Conservation (phyloP, 169 alveolate genomes). For the Eimeria tenella region DNA sequence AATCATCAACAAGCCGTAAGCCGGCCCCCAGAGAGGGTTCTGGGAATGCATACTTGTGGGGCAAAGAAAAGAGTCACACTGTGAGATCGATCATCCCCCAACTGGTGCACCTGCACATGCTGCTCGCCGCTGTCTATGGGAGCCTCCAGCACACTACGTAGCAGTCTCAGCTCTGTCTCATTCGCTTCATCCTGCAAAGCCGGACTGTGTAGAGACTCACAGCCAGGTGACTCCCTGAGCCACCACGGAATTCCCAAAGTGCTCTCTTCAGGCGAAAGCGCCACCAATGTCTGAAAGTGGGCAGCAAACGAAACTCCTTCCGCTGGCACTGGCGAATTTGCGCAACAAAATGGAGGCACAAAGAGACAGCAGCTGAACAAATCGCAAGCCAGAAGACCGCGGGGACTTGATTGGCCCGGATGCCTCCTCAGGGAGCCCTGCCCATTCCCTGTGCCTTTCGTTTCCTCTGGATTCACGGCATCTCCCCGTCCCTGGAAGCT, state of each 20-base stretch:
- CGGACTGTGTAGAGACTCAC: neutral
- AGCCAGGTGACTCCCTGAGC: neutral
- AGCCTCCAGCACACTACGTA: slow-evolving; percentile 2
- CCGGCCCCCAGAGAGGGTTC: neutral
- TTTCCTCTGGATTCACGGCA: too few relatives aligned
- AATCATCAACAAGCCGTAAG: neutral
- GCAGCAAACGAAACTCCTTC: neutral
- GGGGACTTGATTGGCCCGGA: neutral
- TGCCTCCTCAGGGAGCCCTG: too few relatives aligned
- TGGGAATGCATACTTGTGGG: slow-evolving; percentile 20
- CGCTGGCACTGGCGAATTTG: too few relatives aligned
- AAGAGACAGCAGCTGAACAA: neutral
- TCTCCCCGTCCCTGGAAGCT: too few relatives aligned
- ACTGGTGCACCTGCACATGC: neutral
- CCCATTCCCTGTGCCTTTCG: too few relatives aligned
- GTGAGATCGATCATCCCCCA: neutral
- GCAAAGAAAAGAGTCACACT: slow-evolving; percentile 30
- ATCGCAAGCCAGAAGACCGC: neutral
- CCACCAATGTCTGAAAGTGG: neutral
- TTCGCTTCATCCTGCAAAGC: neutral
- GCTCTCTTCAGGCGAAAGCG: neutral
- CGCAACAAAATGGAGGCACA: slow-evolving; percentile 7
- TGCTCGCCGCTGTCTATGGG: slow-evolving; percentile 1
- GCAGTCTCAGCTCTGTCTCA: neutral
- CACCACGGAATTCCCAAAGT: neutral